Percentiles rank a stretch among this genome's conserved stretches.
phyloP scores from a whole-genome alignment of 371 early-diverging fungal genomes.

The Apophysomyces ossiformis region DNA sequence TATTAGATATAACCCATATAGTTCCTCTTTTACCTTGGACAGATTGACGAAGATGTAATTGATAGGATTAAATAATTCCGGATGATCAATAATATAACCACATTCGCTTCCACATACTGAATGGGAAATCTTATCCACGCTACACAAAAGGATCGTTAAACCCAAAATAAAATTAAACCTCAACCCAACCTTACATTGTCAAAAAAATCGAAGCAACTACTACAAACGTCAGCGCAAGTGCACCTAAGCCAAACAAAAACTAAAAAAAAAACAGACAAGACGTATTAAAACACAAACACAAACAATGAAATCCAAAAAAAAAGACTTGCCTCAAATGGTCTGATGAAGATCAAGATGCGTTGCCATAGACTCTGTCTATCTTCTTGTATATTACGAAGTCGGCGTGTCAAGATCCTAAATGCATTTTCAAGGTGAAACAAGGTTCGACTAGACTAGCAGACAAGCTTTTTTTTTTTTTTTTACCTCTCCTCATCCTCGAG shows the following conservation, averaged over 20 bases:
- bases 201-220: conserved; percentile 56
- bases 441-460: background rate
- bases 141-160: conserved; percentile 14
- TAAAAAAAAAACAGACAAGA: conserved; percentile 16
- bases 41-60: conserved; percentile 62
- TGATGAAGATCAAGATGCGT: conserved; percentile 21
- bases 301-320: too few species aligned
- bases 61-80: conserved; percentile 66
- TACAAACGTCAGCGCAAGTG: conserved; percentile 37
- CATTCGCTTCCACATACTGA: conserved; percentile 69
- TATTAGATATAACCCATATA: conserved; percentile 13
- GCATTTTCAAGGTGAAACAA: background rate
- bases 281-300: too few species aligned
- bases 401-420: conserved; percentile 39
- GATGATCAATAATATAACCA: conserved; percentile 66
- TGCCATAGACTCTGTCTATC: conserved; percentile 38
- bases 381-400: conserved; percentile 35
- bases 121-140: conserved; percentile 58
- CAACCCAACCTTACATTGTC: conserved; percentile 47
- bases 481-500: conserved; percentile 57
- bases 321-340: conserved; percentile 50
- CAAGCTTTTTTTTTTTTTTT: background rate
- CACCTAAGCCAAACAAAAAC: conserved; percentile 41
- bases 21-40: conserved; percentile 43
- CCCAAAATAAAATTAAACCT: conserved; percentile 6